Evolutionary conservation across 2,329 filamentous ascomycete species (phyloP).

Genomic region (Fusarium sp.): DNA sequence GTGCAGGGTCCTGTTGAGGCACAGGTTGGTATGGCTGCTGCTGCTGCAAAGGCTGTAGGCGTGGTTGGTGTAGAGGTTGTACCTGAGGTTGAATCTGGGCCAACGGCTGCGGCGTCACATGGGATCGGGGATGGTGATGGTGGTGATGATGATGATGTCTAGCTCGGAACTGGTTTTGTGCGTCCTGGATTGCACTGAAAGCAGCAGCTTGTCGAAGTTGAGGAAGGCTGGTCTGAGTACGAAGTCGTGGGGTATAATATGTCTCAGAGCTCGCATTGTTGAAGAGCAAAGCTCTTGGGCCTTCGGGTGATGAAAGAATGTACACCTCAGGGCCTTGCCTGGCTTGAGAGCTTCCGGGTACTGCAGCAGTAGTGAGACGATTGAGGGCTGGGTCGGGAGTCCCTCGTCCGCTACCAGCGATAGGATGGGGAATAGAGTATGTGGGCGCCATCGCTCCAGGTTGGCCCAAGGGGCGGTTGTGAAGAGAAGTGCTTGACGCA

Average conservation of each 20-base stretch:
- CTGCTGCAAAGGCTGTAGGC: constrained; percentile 34
- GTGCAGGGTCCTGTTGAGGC: constrained; percentile 47
- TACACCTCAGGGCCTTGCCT: constrained; percentile 65
- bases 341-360: constrained; percentile 29
- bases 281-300: constrained; percentile 69
- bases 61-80: constrained; percentile 25
- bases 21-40: constrained; percentile 35
- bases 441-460: constrained; percentile 61
- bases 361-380: constrained; percentile 50
- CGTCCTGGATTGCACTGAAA: constrained; percentile 34
- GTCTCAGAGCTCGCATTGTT: constrained; percentile 63
- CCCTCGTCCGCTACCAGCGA: constrained; percentile 60
- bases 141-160: constrained; percentile 49
- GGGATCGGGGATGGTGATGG: constrained; percentile 37
- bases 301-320: constrained; percentile 70
- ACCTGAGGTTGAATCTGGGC: constrained; percentile 28
- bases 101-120: constrained; percentile 29
- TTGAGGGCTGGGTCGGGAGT: constrained; percentile 59
- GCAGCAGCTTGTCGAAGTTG: constrained; percentile 45
- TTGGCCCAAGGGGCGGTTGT: constrained; percentile 51
- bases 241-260: constrained; percentile 63
- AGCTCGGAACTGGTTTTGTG: constrained; percentile 37
- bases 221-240: constrained; percentile 47
- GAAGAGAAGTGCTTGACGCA: constrained; percentile 61
- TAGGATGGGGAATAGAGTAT: constrained; percentile 53